Evolutionary conservation across 805 yeast genomes (phyloP).

Genomic region (Yamadazyma ubonensis): DNA sequence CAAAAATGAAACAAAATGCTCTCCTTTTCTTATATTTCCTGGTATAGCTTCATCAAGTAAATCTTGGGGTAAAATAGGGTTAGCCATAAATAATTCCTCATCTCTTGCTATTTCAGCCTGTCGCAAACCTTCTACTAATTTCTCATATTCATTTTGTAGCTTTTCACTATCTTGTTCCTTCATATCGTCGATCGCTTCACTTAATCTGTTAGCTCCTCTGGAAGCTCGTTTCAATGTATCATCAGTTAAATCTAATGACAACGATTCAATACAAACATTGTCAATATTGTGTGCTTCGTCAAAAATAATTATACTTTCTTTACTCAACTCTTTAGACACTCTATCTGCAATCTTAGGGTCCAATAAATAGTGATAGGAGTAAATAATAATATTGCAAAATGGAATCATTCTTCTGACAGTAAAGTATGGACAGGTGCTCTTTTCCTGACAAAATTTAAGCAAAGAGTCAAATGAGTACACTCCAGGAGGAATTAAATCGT

Average conservation of each 20-base stretch:
- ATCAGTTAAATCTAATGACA: conserved; percentile 88
- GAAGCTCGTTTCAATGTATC: conserved; percentile 85
- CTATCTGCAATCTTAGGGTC: conserved; percentile 98
- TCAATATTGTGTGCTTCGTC: conserved; percentile 99
- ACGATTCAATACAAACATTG: conserved; percentile 95
- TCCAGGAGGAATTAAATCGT: conserved; percentile 85
- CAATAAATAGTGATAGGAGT: conserved; percentile 91
- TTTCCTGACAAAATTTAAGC: conserved; percentile 69
- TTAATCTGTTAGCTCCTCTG: conserved; percentile 76
- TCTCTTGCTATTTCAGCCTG: conserved; percentile 66
- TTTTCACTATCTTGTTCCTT: conserved; percentile 79
- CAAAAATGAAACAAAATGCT: conserved; percentile 91
- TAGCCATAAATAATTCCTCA: conserved; percentile 74
- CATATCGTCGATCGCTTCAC: conserved; percentile 81
- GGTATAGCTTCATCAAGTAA: conserved; percentile 91
- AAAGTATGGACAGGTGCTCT: conserved; percentile 91
- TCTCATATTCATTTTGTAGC: conserved; percentile 87
- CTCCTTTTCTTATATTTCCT: conserved; percentile 95
- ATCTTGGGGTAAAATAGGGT: conserved; percentile 85
- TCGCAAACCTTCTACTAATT: conserved; percentile 83
- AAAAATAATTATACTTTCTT: conserved; percentile 90
- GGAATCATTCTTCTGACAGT: conserved; percentile 98
- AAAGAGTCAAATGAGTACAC: conserved; percentile 91
- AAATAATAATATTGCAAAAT: conserved; percentile 88
- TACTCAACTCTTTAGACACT: conserved; percentile 87